Base-by-base conservation (phyloP, 2,329 filamentous ascomycete genomes). In the Pyricularia grisea region DNA sequence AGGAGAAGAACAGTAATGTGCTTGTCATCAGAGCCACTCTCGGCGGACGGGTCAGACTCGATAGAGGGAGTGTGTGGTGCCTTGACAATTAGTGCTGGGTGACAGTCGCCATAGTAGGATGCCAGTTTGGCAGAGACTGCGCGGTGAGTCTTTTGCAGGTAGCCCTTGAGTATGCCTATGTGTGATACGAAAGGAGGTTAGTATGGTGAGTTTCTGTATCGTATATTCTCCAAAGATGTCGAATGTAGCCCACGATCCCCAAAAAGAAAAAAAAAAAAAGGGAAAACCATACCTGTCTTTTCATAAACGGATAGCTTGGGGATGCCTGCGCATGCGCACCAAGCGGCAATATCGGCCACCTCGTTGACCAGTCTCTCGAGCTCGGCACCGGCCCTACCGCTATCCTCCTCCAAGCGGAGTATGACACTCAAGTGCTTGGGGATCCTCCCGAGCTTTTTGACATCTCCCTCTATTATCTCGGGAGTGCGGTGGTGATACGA, bases 401-500 rank as follows among this genome's bases (percentile, higher is more conserved):
- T 60, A 70, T 90, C 87, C 76, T 90, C 84, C 74, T 94, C 88
- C 66, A 92, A 82, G 70, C 90, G 90, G 70, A 99, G 80, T 68
- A 98, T 90, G 12, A 97, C 90, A 76, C 93, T 97, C 67, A 99
- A 79, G 76, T 99, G 95, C 72, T 91, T 87, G 2, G 95, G 95
- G 70, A 96, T 80, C 74, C 90, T 88, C 70, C 83, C 85, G 69
- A 99, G 79, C 11, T 85, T 84, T 77, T 88, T 88, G 30, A 98
- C 90, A 80, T 99, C 95, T 75, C 91, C 90, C 75, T 90, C 89
- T 73, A 99, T 97, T 76, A 97, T 88, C 77, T 97, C 92, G 9
- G 95, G 95, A 0, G 94, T 97, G 68, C 92, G 92, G 79, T 99
- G 95, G 81, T 99, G 96, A 81, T 99, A 95, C 78, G 94, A 94